Percentiles rank a stretch among this genome's conserved stretches.
Conservation (phyloP, 305 asterid genomes). For the Ajuga reptans region DNA sequence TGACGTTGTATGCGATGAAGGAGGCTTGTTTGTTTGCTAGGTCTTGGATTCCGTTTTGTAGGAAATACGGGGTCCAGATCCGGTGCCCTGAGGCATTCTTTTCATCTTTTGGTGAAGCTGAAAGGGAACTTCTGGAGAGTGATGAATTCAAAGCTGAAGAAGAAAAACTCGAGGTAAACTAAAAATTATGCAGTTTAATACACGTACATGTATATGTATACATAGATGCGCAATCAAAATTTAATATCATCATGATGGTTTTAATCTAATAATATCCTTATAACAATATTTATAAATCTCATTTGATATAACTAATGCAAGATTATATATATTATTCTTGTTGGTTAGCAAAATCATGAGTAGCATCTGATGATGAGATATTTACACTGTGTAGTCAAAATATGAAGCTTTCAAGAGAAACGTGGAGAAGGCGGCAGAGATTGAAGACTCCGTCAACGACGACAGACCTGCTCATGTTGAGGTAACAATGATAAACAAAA, state of each 20-base stretch:
- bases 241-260: neutral
- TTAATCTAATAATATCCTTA: neutral
- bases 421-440: constrained; percentile 57
- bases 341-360: neutral
- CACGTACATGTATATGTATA: neutral
- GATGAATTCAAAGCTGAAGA: constrained; percentile 43
- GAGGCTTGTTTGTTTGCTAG: constrained; percentile 55
- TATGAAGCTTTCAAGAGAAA: constrained; percentile 58
- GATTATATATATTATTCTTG: neutral
- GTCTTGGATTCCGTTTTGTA: constrained; percentile 61
- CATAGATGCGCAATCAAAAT: neutral
- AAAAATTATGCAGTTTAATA: neutral
- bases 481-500: constrained; percentile 25
- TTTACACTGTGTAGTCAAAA: constrained; percentile 34
- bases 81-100: constrained; percentile 68
- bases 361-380: neutral
- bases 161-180: constrained; percentile 44
- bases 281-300: neutral
- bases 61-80: constrained; percentile 53
- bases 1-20: constrained; percentile 53
- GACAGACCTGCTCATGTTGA: constrained; percentile 61
- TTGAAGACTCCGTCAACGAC: constrained; percentile 41
- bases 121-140: constrained; percentile 34
- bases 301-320: neutral
- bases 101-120: constrained; percentile 44